Evolutionary conservation across 2,329 filamentous ascomycete genomes (phyloP).

Genomic region (Curvularia sp.): DNA sequence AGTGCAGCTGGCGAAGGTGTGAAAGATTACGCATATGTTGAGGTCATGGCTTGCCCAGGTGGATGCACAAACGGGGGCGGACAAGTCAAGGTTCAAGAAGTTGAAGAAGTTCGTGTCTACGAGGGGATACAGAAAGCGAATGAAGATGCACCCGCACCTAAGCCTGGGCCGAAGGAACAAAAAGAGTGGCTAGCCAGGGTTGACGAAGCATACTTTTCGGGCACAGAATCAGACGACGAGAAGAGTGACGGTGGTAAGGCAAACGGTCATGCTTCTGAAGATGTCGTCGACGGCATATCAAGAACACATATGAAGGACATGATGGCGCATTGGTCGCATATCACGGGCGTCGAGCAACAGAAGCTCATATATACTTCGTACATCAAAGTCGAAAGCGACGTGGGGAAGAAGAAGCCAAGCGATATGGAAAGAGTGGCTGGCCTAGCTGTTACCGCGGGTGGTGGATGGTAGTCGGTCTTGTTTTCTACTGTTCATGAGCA

Average conservation of each 20-base stretch:
- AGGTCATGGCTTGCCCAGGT: slow-evolving; percentile 99
- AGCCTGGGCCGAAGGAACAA: slow-evolving; percentile 77
- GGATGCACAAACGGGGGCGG: slow-evolving; percentile 98
- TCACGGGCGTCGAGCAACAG: slow-evolving; percentile 73
- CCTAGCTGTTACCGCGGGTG: slow-evolving; percentile 87
- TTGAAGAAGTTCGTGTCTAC: slow-evolving; percentile 53
- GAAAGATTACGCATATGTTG: slow-evolving; percentile 87
- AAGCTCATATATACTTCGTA: slow-evolving; percentile 85
- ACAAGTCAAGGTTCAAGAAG: slow-evolving; percentile 89
- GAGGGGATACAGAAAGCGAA: slow-evolving; percentile 36
- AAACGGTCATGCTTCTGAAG: slow-evolving; percentile 20
- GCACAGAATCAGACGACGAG: slow-evolving; percentile 56
- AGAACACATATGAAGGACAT: slow-evolving; percentile 69
- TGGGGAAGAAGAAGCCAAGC: slow-evolving; percentile 70
- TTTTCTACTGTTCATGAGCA: slow-evolving; percentile 2
- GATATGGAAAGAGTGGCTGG: slow-evolving; percentile 85
- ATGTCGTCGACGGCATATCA: slow-evolving; percentile 68
- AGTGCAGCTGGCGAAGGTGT: slow-evolving; percentile 65
- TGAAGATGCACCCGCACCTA: slow-evolving; percentile 50
- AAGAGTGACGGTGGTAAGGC: slow-evolving; percentile 47
- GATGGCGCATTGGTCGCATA: slow-evolving; percentile 76
- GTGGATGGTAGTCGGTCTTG: slow-evolving; percentile 75
- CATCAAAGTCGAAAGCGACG: slow-evolving; percentile 91
- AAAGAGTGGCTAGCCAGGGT: slow-evolving; percentile 67
- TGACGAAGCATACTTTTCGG: slow-evolving; percentile 84